Conservation (phyloP, 2,329 filamentous ascomycete genomes). For the Diaporthe citri region DNA sequence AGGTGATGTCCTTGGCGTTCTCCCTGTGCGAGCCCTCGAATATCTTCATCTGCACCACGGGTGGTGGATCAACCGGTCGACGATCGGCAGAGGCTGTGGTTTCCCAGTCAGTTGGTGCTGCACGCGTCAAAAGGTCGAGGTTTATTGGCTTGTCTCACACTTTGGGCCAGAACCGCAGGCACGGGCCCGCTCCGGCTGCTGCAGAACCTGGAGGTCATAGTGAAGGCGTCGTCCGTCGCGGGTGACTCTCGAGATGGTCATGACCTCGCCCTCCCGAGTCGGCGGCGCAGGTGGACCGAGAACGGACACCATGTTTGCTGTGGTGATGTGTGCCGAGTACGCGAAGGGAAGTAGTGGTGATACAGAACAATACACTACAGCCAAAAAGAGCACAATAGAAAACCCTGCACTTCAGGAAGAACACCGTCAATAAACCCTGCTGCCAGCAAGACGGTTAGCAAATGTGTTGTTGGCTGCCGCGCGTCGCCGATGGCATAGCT, state of each 20-base stretch:
- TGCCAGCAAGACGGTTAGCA: constrained; percentile 9
- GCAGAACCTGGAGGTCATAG: constrained; percentile 87
- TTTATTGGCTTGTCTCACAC: constrained; percentile 70
- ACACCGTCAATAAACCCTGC: not conserved
- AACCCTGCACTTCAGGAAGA: not conserved
- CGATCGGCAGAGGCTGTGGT: constrained; percentile 82
- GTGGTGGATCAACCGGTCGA: constrained; percentile 92
- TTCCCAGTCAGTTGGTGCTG: constrained; percentile 38
- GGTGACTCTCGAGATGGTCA: constrained; percentile 61
- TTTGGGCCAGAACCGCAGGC: constrained; percentile 96
- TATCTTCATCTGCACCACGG: constrained; percentile 91
- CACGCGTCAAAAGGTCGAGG: constrained; percentile 44
- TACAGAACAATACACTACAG: not conserved
- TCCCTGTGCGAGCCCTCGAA: constrained; percentile 77
- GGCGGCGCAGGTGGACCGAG: constrained; percentile 38
- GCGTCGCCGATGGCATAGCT: not conserved
- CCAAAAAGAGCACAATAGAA: not conserved
- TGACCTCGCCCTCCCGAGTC: constrained; percentile 36
- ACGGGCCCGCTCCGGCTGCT: constrained; percentile 93
- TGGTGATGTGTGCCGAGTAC: not conserved
- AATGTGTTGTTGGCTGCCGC: not conserved
- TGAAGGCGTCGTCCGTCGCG: constrained; percentile 82
- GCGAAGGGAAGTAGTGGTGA: constrained; percentile 1
- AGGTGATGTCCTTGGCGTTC: constrained; percentile 80
- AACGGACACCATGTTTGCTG: constrained; percentile 31